Evolutionary conservation across 2,329 filamentous ascomycete species (phyloP), one percentile per base, ranked within the genome.

Genomic region (Polychaeton citri): DNA sequence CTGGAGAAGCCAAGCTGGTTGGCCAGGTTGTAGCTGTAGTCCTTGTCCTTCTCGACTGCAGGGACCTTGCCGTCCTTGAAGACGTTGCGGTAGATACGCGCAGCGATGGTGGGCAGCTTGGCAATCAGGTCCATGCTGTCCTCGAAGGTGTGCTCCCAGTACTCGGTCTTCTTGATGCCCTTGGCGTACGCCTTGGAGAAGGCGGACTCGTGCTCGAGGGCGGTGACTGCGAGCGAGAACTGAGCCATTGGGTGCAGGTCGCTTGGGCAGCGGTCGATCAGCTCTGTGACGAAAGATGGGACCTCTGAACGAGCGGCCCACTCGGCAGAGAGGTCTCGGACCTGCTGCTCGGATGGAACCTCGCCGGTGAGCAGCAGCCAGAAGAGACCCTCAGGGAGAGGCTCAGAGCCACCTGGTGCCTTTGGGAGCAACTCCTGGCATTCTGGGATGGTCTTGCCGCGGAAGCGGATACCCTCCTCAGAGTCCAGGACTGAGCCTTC

Each of bases 11-110:
- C 90, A 54, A 98, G 85, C 78, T 94, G 86, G 79, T 96, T 96
- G 68, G 90, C 87, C 63, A 98, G 83, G 81, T 98, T 98, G 83
- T 81, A 98, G 55, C 80, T 76, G 73, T 95, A 98, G 63, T 98
- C 90, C 82, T 96, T 90, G 72, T 96, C 88, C 76, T 94, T 92
- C 74, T 96, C 80, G 63, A 94, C 76, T 38, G 86, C 64, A 42
- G 85, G 83, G 51, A 98, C 88, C 80, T 96, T 96, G 70, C 90
- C 90, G 60, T 93, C 90, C 79, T 96, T 95, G 84, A 93, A 98
- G 64, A 96, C 81, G 66, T 98, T 98, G 73, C 93, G 90, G 80
- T 98, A 98, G 76, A 98, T 98, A 71, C 86, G 85, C 46, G 90
- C 73, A 47, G 90, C 90, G 57, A 98, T 95, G 63, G 85, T 95